Evolutionary conservation across 345 rosid species (phyloP).

Genomic region (Brassica carinata): DNA sequence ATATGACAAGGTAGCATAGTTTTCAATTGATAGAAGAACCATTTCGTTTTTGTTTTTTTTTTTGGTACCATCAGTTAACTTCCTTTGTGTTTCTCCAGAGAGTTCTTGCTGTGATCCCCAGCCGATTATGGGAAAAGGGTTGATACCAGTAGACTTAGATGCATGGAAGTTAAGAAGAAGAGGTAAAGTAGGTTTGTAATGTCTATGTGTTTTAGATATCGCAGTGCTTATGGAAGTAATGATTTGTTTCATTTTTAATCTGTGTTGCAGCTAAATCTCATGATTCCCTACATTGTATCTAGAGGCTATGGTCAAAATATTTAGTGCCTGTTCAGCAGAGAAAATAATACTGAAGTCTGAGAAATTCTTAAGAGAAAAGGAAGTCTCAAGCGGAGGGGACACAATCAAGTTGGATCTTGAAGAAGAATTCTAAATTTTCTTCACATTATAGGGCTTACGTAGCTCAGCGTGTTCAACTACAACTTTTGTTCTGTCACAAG

Average conservation of each 20-base stretch:
- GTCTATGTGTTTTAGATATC: background rate
- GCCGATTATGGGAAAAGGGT: slow-evolving; percentile 96
- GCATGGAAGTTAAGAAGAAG: slow-evolving; percentile 94
- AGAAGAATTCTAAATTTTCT: slow-evolving; percentile 92
- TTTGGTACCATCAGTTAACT: background rate
- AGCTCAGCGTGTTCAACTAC: slow-evolving; percentile 73
- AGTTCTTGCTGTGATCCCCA: slow-evolving; percentile 91
- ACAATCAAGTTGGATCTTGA: slow-evolving; percentile 75
- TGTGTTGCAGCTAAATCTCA: slow-evolving; percentile 76
- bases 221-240: background rate
- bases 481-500: slow-evolving; percentile 84
- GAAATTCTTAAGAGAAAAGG: slow-evolving; percentile 53
- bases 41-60: background rate
- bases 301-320: slow-evolving; percentile 86
- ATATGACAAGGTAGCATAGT: slow-evolving; percentile 51
- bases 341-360: slow-evolving; percentile 64
- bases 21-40: slow-evolving; percentile 58
- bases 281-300: slow-evolving; percentile 71
- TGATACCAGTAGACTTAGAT: slow-evolving; percentile 89
- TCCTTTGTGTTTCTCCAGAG: slow-evolving; percentile 53
- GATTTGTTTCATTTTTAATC: background rate
- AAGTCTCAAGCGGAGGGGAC: slow-evolving; percentile 44
- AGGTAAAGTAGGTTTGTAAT: slow-evolving; percentile 47
- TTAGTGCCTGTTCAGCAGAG: slow-evolving; percentile 76
- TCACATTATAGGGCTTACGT: slow-evolving; percentile 76